A percentile compares a stretch with the other conserved stretches of the same genome.
These are phyloP conservation scores for Botrytis elliptica DNA, from an alignment of 2,329 filamentous ascomycete genomes.

Conservation along the genomic window DNA sequence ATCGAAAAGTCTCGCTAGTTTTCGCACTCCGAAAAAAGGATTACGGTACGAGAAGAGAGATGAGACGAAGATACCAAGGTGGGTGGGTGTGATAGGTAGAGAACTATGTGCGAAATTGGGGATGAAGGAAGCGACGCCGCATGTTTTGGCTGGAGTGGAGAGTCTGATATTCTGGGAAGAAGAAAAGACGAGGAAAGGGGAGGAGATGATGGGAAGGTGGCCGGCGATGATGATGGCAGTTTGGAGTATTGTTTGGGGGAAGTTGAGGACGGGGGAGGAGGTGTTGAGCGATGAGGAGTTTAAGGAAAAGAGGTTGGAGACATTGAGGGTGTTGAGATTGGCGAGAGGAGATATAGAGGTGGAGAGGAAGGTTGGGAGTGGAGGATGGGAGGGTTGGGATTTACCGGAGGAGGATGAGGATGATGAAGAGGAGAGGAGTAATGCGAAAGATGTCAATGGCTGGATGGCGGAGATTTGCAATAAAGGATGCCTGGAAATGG, in stretches of 20 bases:
- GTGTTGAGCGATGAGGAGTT: slow-evolving; percentile 45
- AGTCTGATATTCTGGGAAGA: slow-evolving; percentile 40
- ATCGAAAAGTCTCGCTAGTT: slow-evolving; percentile 44
- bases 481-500: slow-evolving; percentile 49
- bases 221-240: slow-evolving; percentile 59
- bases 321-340: slow-evolving; percentile 45
- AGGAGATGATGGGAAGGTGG: slow-evolving; percentile 48
- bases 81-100: slow-evolving; percentile 69
- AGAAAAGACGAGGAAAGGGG: slow-evolving; percentile 14
- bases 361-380: slow-evolving; percentile 42
- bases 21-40: slow-evolving; percentile 36
- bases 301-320: slow-evolving; percentile 47
- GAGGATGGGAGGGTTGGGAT: slow-evolving; percentile 54
- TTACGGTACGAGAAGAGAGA: slow-evolving; percentile 29
- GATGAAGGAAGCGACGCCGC: slow-evolving; percentile 63
- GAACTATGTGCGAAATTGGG: slow-evolving; percentile 62
- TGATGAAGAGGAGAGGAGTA: slow-evolving; percentile 51
- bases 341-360: slow-evolving; percentile 46
- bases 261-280: slow-evolving; percentile 41
- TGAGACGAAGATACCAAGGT: slow-evolving; percentile 49
- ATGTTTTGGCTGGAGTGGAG: slow-evolving; percentile 73
- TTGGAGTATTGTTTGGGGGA: slow-evolving; percentile 58
- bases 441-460: slow-evolving; percentile 56
- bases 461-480: slow-evolving; percentile 58
- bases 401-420: slow-evolving; percentile 43